Evolutionary conservation across 176 grass and related monocot species (phyloP).

Genomic region (Avena insularis): DNA sequence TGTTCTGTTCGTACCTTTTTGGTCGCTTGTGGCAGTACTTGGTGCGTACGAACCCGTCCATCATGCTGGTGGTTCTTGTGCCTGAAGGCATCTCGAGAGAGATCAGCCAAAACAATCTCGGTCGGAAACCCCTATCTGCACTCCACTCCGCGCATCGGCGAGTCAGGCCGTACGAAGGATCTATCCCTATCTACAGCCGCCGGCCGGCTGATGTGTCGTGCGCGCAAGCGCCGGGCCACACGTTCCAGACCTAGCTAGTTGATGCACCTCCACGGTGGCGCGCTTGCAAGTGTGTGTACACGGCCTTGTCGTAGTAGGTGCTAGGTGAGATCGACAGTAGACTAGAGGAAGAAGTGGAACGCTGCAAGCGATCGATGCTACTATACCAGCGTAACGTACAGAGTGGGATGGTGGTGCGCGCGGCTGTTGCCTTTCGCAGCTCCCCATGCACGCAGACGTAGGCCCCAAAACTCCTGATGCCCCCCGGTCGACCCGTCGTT

Average conservation of each 20-base stretch:
- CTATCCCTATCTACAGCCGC: not conserved
- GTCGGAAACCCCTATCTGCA: not conserved
- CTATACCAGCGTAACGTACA: no score
- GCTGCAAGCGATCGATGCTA: not conserved
- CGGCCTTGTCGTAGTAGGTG: not conserved
- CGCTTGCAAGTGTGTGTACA: not conserved
- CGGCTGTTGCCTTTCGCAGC: not conserved
- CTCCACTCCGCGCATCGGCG: not conserved
- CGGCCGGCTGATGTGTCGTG: no score
- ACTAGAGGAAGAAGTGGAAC: not conserved
- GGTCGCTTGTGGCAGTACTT: not conserved
- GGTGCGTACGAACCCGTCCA: not conserved
- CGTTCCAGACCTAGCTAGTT: not conserved
- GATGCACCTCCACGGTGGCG: not conserved
- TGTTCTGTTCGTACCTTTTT: not conserved
- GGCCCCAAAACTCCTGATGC: not conserved
- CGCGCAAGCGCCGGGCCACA: not conserved
- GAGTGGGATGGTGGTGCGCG: not conserved
- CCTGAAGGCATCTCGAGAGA: not conserved
- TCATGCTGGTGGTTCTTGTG: not conserved
- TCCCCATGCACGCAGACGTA: constrained; percentile 21
- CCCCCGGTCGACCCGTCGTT: no score
- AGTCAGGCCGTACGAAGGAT: not conserved
- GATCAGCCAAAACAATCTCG: not conserved
- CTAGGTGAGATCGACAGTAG: no score